phyloP scores from a whole-genome alignment of 441 rosid genomes.

The Melastoma candidum region DNA sequence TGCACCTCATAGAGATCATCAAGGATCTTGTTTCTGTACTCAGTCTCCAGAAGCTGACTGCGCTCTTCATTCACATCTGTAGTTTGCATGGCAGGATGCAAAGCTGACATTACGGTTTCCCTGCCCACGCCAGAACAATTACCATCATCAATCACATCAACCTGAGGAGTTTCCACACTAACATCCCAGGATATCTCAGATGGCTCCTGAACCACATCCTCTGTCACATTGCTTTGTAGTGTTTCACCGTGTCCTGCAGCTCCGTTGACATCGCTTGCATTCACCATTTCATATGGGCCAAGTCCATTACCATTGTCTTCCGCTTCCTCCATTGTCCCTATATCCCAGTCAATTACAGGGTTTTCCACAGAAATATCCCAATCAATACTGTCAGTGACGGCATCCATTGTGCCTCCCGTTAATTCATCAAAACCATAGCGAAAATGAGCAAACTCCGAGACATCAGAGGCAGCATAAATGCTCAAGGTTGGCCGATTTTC shows the following conservation, averaged over 20 bases:
- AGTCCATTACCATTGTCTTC: slow-evolving; percentile 69
- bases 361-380: slow-evolving; percentile 90
- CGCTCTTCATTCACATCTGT: slow-evolving; percentile 39
- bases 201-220: slow-evolving; percentile 27
- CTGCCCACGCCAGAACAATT: slow-evolving; percentile 25
- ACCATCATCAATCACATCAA: slow-evolving; percentile 48
- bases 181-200: slow-evolving; percentile 84
- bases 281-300: slow-evolving; percentile 84
- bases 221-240: slow-evolving; percentile 28
- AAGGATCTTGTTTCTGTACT: slow-evolving; percentile 82
- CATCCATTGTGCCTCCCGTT: slow-evolving; percentile 34
- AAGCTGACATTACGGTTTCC: slow-evolving; percentile 29
- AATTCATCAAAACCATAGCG: slow-evolving; percentile 30
- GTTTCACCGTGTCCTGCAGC: slow-evolving; percentile 26
- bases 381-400: slow-evolving; percentile 51
- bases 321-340: slow-evolving; percentile 70
- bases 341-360: slow-evolving; percentile 91
- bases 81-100: slow-evolving; percentile 29
- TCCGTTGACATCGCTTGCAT: slow-evolving; percentile 65
- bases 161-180: slow-evolving; percentile 82
- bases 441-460: slow-evolving; percentile 31
- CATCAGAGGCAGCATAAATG: slow-evolving; percentile 47
- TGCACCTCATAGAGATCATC: slow-evolving; percentile 88
- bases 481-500: slow-evolving; percentile 70
- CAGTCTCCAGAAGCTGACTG: slow-evolving; percentile 85